Evolutionary conservation across 176 grass and related monocot genomes (phyloP).

Genomic region (Tillandsia fasciculata): DNA sequence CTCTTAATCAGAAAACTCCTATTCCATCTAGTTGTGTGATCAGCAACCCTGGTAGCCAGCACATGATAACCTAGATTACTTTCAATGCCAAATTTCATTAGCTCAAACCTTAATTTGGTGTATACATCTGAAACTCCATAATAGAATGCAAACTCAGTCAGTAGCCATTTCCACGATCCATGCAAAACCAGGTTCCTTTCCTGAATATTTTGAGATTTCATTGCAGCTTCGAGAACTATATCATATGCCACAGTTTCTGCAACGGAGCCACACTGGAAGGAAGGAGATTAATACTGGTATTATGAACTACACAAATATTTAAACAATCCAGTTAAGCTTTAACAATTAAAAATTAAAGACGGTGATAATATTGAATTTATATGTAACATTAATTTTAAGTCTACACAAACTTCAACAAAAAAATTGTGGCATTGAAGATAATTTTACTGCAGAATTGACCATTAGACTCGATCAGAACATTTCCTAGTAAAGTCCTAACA

Average conservation of each 20-base stretch:
- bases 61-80: conserved; percentile 8
- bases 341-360: background rate
- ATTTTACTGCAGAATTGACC: background rate
- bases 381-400: background rate
- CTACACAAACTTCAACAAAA: background rate
- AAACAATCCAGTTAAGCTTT: background rate
- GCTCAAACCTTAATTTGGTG: conserved; percentile 54
- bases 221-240: conserved; percentile 91
- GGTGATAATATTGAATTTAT: background rate
- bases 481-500: no score
- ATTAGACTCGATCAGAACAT: background rate
- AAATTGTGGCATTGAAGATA: background rate
- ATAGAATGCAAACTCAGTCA: conserved; percentile 88
- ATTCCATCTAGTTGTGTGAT: background rate
- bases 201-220: conserved; percentile 80
- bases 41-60: background rate
- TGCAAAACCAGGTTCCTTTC: conserved; percentile 74
- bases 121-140: conserved; percentile 98
- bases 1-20: background rate
- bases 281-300: background rate
- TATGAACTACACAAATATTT: background rate
- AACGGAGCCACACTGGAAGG: conserved; percentile 55
- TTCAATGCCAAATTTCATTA: conserved; percentile 7
- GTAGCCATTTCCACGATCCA: conserved; percentile 92
- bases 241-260: conserved; percentile 98